Percentiles rank a stretch among this genome's conserved stretches.
phyloP scores from a whole-genome alignment of 345 rosid genomes.

The Angophora floribunda region DNA sequence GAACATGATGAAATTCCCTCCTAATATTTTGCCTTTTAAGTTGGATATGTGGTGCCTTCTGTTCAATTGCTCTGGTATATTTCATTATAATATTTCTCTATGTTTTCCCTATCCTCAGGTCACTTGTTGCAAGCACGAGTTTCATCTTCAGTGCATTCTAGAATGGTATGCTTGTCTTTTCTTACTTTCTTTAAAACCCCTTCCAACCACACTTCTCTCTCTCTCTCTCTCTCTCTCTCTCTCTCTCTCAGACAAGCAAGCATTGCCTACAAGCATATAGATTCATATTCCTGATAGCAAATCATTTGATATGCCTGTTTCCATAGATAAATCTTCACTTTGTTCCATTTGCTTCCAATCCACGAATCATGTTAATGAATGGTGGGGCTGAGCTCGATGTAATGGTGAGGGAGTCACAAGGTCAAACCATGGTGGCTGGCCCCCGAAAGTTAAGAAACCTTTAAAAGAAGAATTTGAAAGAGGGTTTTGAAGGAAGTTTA shows the following conservation, averaged over 20 bases:
- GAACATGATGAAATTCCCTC: neutral
- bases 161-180: conserved; percentile 40
- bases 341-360: neutral
- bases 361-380: neutral
- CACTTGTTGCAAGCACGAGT: conserved; percentile 70
- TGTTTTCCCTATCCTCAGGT: conserved; percentile 20
- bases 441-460: neutral
- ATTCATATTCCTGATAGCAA: neutral
- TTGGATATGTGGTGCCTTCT: neutral
- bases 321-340: neutral
- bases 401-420: neutral
- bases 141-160: conserved; percentile 76
- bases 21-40: neutral
- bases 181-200: neutral
- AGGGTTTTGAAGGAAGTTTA: neutral
- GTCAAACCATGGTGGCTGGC: neutral
- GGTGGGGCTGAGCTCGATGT: neutral
- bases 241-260: neutral
- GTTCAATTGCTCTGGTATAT: neutral
- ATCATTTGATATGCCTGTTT: neutral
- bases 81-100: neutral
- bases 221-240: neutral
- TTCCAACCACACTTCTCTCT: neutral
- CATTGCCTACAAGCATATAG: neutral
- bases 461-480: neutral